Percentiles rank a stretch among this genome's conserved stretches.
phyloP scores from a whole-genome alignment of 371 early-diverging fungal genomes.

The Mucor circinelloides region DNA sequence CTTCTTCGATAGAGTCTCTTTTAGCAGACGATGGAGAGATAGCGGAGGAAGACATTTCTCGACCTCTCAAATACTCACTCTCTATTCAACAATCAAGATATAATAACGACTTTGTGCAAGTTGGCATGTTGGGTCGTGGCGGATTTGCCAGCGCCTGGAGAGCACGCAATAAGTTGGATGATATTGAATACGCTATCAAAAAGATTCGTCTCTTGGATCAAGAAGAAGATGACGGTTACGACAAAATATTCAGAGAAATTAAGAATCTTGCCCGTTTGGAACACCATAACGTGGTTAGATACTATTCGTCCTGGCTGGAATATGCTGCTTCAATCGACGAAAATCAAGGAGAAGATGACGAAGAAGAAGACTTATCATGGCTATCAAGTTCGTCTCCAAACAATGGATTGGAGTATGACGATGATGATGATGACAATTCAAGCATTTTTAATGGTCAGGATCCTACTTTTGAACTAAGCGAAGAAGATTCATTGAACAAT shows the following conservation, averaged over 20 bases:
- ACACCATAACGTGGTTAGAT: conserved; percentile 91
- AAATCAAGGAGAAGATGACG: conserved; percentile 2
- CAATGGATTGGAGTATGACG: not conserved
- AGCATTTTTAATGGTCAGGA: conserved; percentile 21
- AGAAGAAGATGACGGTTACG: conserved; percentile 49
- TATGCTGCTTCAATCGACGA: conserved; percentile 25
- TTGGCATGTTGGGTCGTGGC: conserved; percentile 83
- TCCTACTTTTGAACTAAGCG: conserved; percentile 17
- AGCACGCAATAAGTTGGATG: conserved; percentile 79
- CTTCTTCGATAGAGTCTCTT: not conserved
- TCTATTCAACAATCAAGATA: conserved; percentile 75
- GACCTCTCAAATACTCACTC: conserved; percentile 19
- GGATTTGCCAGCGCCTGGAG: conserved; percentile 92
- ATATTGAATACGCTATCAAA: conserved; percentile 89
- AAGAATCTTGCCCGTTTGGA: conserved; percentile 85
- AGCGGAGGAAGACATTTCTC: not conserved
- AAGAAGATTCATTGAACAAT: not conserved
- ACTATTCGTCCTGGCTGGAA: conserved; percentile 93
- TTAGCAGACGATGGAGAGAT: not conserved
- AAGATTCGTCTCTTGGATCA: conserved; percentile 63
- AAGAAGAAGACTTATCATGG: conserved; percentile 12
- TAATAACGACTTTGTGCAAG: conserved; percentile 81
- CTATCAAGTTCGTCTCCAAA: conserved; percentile 1
- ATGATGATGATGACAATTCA: not conserved
- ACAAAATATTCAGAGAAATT: conserved; percentile 88